Conservation (phyloP, 495 filamentous ascomycete genomes). For the Glutinoglossum americanum region DNA sequence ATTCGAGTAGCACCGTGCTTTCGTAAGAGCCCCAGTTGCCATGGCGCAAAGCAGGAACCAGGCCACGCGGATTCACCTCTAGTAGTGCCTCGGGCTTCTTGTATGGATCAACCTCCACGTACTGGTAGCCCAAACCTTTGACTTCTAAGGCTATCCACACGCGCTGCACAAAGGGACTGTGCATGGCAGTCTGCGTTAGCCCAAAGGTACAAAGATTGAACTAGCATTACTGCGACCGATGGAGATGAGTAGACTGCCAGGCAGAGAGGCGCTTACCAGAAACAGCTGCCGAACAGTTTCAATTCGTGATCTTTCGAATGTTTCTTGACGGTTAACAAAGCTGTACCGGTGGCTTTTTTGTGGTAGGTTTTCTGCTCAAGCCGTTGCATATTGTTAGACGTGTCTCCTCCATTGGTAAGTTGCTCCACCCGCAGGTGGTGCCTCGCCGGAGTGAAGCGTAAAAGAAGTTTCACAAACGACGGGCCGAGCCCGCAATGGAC, state of each 20-base stretch:
- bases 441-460: too few species aligned
- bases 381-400: conserved; percentile 20
- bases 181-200: background rate
- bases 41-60: conserved; percentile 67
- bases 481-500: too few species aligned
- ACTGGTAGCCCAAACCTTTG: conserved; percentile 70
- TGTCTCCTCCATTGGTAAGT: conserved; percentile 7
- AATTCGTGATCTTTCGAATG: conserved; percentile 49
- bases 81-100: conserved; percentile 56
- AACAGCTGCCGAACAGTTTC: conserved; percentile 76
- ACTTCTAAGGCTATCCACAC: conserved; percentile 91
- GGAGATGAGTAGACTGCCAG: background rate
- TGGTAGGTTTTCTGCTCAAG: conserved; percentile 50
- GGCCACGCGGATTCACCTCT: conserved; percentile 70
- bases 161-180: conserved; percentile 65
- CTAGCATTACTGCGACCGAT: background rate
- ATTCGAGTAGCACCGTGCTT: conserved; percentile 77
- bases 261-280: conserved; percentile 41
- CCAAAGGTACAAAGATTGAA: too few species aligned
- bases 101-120: conserved; percentile 80
- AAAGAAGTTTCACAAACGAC: too few species aligned
- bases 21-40: conserved; percentile 79
- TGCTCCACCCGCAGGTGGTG: background rate
- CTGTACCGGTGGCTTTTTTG: conserved; percentile 62
- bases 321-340: conserved; percentile 48